Base-by-base conservation (phyloP, 2,329 filamentous ascomycete genomes). In the Monosporascus ibericus region DNA sequence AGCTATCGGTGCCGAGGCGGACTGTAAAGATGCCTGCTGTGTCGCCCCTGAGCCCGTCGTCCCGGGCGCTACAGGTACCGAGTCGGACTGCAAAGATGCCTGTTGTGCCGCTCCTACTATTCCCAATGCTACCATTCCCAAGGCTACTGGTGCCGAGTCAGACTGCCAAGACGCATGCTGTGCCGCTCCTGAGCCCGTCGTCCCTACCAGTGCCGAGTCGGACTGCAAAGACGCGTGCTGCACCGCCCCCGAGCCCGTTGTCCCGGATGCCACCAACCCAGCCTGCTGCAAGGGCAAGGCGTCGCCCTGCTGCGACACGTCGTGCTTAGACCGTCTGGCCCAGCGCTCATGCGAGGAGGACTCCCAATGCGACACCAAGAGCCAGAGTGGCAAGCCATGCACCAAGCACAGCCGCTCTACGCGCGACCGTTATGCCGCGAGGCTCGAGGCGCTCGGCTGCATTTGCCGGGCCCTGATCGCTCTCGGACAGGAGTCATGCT, bases 401-500 rank as follows among this genome's bases (percentile, higher is more conserved):
- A 55, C 53, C 25, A 47, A 66, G 6, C 76, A 79, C 53, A 52
- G 54, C 1, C 62, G 58, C 11, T 67, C 66, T 6, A 62, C 69
- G 2, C 68, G 64, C 27, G 62, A 70, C 24, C 67, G 62, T 24
- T 80, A 79, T 50, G 69, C 66, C 1, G 67, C 68, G 3, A 74
- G 59, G 15, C 70, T 81, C 2, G 62, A 73, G 44, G 72, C 76
- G 5, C 63, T 82, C 1, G 78, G 78, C 3, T 81, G 78, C 60
- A 76, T 81, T 55, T 82, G 79, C 53, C 73, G 77, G 18, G 71
- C 75, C 20, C 70, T 82, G 17, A 54, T 81, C 27, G 73, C 77
- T 8, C 67, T 79, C 18, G 77, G 78, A 0, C 69, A 77, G 51
- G 76, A 81, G 55, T 71, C 77, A 0, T 81, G 78, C 66, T 81